Base-by-base conservation (phyloP, 805 yeast species). In the Grigorovia jiainica region DNA sequence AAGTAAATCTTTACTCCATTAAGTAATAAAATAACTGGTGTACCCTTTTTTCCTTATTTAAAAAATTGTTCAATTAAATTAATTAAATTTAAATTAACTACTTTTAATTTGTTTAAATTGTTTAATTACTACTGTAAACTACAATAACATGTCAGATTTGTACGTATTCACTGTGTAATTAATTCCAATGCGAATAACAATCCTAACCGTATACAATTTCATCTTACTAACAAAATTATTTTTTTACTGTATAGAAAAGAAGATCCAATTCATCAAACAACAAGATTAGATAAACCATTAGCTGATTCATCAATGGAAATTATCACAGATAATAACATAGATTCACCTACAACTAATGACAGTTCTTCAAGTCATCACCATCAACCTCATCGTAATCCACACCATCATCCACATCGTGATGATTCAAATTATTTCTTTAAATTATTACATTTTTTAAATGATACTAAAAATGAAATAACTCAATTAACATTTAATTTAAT, bases 231-330 rank as follows among this genome's bases (percentile, higher is more conserved):
- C n/a, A 3, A n/a, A n/a, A n/a, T n/a, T n/a, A n/a, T n/a, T n/a
- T n/a, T n/a, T n/a, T n/a, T n/a, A n/a, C n/a, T n/a, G n/a, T 10
- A 23, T 9, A 30, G 21, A 37, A 33, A 33, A n/a, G n/a, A 36
- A n/a, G 45, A 39, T 33, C 42, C 45, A 20, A 43, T 43, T 7
- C 39, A 43, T 17, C 45, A 43, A 43, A 43, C 45, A 11, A 43
- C 45, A 23, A 39, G 35, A 23, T n/a, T 43, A 18, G 36, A 30
- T 13, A 23, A 35, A 20, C 43, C 40, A 2, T 7, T 40, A 2
- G 43, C 8, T 6, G 20, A 20, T 16, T 20, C 38, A 5, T 21
- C 38, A 5, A 9, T 20, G 24, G 39, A 36, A 11, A 16, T 15
- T 15, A 9, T 27, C n/a, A 13, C 25, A 9, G 39, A 36, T 8